These are phyloP conservation scores for Middelhovenomyces tepae DNA, from an alignment of 805 yeast species.

Conservation along the genomic window DNA sequence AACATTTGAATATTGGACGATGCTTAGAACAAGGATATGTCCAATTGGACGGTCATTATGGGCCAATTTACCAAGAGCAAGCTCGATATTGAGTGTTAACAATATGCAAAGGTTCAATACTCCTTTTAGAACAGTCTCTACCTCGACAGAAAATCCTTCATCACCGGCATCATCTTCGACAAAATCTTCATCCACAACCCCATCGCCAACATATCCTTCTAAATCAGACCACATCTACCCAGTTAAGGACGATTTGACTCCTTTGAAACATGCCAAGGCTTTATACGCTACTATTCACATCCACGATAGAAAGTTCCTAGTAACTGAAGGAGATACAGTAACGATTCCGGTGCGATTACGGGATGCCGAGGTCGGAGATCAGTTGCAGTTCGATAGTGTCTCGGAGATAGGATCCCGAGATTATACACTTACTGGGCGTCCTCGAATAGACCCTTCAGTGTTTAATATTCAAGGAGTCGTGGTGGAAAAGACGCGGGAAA, in stretches of 20 bases:
- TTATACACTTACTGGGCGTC: constrained; percentile 53
- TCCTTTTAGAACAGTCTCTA: no score
- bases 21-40: no score
- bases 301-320: constrained; percentile 77
- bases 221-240: no score
- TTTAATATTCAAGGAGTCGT: constrained; percentile 68
- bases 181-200: no score
- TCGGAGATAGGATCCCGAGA: constrained; percentile 79
- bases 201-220: no score
- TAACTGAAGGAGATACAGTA: constrained; percentile 83
- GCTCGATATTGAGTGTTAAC: no score
- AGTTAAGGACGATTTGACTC: constrained; percentile 43
- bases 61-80: no score
- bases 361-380: constrained; percentile 75
- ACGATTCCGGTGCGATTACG: constrained; percentile 71
- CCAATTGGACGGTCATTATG: no score
- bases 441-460: constrained; percentile 41
- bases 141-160: no score
- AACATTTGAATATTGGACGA: no score
- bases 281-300: constrained; percentile 77
- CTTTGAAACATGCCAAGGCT: constrained; percentile 56
- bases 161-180: no score
- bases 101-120: no score
- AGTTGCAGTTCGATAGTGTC: constrained; percentile 63
- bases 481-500: constrained; percentile 67